Evolutionary conservation across 2,329 filamentous ascomycete genomes (phyloP).

Genomic region (Penicillium concentricum): DNA sequence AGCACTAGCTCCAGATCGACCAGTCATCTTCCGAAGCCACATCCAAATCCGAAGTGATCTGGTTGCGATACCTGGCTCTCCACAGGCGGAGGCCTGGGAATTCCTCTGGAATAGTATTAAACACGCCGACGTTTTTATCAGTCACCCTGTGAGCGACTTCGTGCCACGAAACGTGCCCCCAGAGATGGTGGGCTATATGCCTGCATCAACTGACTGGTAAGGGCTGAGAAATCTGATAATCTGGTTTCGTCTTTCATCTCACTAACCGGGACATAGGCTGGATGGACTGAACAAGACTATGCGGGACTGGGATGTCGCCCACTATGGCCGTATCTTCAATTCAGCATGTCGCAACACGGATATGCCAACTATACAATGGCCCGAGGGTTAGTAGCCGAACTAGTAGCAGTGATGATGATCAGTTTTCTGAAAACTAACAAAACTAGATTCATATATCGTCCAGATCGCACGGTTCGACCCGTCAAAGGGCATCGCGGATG

Average conservation of each 20-base stretch:
- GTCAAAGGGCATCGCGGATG: conserved; percentile 76
- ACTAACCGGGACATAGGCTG: conserved; percentile 49
- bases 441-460: conserved; percentile 66
- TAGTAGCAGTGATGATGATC: not conserved
- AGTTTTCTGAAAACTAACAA: conserved; percentile 49
- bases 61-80: conserved; percentile 59
- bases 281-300: conserved; percentile 78
- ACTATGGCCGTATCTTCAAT: conserved; percentile 74
- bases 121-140: conserved; percentile 74
- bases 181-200: conserved; percentile 70
- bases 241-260: not conserved
- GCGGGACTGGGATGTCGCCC: conserved; percentile 66
- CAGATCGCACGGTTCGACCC: conserved; percentile 83
- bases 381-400: conserved; percentile 30
- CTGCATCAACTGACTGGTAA: conserved; percentile 77
- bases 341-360: conserved; percentile 59
- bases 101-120: conserved; percentile 73
- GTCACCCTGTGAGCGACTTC: conserved; percentile 74
- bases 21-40: conserved; percentile 77
- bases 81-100: conserved; percentile 71
- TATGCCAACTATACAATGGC: conserved; percentile 40
- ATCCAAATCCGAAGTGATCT: conserved; percentile 80
- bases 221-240: conserved; percentile 12
- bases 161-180: conserved; percentile 67
- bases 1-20: conserved; percentile 66